Evolutionary conservation across 768 basidiomycete species (phyloP), one percentile per base, ranked within the genome.

Genomic region (Mycena amicta): DNA sequence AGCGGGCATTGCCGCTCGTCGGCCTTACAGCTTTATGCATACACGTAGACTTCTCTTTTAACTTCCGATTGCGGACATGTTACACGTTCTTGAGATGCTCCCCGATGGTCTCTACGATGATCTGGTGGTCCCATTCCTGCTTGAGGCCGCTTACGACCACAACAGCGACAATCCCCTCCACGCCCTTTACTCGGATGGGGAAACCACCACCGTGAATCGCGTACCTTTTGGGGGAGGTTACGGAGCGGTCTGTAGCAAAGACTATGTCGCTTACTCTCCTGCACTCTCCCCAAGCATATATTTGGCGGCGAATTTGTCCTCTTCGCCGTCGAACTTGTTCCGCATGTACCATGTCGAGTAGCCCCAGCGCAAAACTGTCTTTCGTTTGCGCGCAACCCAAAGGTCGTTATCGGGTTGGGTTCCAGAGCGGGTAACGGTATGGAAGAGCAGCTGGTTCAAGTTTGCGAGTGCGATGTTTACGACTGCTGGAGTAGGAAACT

Each of bases 331-430:
- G 39, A 68, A 16, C 39, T 57, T 54, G 33, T 57, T 37, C 5
- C 59, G 60, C 73, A 72, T 69, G 22, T 52, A 57, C 64, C 69
- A 43, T 28, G 70, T 60, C 2, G 70, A 70, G 53, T 4, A n/a
- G 0, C 72, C 70, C 74, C 71, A 74, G 26, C 71, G 49, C 1
- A 73, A 67, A 6, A 75, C 71, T 0, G 63, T 66, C 5, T 62
- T 66, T 22, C 74, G 71, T 22, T 74, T 74, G 30, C 73, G 72
- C 4, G 70, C 69, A 31, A 74, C 71, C 72, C 70, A 74, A 31
- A 51, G 55, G 65, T 69, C 72, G 25, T 71, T 72, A 46, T 72
- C 71, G 0, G 69, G 66, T 26, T 62, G 61, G 1, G 74, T 72
- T 1, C 74, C 73, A 0, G 71, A 64, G 0, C 60, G 54, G 1